Conservation (phyloP, 2,329 filamentous ascomycete species). For the Orbilia javanica region DNA sequence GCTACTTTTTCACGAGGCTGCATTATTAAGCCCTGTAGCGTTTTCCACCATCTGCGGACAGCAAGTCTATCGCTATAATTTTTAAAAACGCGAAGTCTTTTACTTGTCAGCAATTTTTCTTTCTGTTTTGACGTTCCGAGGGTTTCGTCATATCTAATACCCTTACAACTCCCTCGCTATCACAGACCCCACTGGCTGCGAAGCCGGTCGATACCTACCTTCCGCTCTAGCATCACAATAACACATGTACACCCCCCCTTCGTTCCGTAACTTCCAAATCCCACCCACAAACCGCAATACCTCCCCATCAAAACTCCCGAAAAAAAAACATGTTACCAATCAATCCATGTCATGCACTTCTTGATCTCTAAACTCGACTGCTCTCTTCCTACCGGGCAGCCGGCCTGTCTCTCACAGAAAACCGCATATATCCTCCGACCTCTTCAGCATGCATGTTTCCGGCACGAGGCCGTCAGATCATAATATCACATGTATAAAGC, state of each 20-base stretch:
- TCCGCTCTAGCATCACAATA: neutral
- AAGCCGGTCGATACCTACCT: neutral
- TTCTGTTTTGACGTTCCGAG: slow-evolving; percentile 21
- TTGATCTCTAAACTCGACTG: neutral
- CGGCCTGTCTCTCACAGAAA: neutral
- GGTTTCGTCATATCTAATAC: slow-evolving; percentile 14
- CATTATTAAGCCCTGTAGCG: slow-evolving; percentile 8
- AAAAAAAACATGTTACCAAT: neutral
- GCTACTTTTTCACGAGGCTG: neutral
- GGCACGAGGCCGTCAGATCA: neutral
- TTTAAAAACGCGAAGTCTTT: slow-evolving; percentile 31
- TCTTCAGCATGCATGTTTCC: neutral
- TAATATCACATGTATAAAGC: slow-evolving; percentile 15
- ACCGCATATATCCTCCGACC: neutral
- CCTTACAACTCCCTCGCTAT: slow-evolving; percentile 24
- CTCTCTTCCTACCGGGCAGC: neutral
- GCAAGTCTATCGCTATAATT: slow-evolving; percentile 24
- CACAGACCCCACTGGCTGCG: neutral
- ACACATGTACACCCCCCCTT: neutral
- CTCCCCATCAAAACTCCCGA: neutral
- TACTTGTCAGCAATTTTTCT: slow-evolving; percentile 16
- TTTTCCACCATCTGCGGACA: slow-evolving; percentile 12
- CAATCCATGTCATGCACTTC: neutral
- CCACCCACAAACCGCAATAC: neutral
- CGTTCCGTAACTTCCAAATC: slow-evolving; percentile 4